phyloP scores from a whole-genome alignment of 1,139 yeast genomes.

The Taiozyma sp. region DNA sequence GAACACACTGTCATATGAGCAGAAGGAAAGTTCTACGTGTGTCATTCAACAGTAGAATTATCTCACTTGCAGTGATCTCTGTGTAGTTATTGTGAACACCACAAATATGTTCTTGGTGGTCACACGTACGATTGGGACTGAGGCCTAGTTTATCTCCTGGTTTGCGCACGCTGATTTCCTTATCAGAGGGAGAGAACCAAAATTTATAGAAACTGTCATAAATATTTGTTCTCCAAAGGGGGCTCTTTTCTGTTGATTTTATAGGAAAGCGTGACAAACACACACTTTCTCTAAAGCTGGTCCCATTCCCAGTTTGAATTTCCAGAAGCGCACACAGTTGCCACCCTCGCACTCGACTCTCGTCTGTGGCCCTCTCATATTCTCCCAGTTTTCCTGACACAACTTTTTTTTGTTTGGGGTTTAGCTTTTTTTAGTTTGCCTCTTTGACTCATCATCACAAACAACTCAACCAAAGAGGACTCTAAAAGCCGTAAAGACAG shows the following conservation, averaged over 20 bases:
- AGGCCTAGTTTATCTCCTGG: neutral
- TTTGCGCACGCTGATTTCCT: neutral
- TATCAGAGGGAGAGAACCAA: neutral
- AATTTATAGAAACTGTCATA: neutral
- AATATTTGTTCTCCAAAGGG: neutral
- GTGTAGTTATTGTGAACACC: neutral
- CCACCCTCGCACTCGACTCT: neutral
- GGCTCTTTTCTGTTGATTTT: neutral
- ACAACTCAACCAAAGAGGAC: neutral
- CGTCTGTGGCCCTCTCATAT: neutral
- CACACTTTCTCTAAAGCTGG: too few species aligned
- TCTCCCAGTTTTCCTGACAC: neutral
- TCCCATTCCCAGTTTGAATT: too few species aligned
- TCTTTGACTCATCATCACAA: neutral
- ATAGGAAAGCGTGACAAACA: neutral
- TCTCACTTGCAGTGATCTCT: neutral
- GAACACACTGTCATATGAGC: neutral
- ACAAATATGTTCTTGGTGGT: neutral
- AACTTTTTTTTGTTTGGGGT: neutral
- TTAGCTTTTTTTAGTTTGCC: neutral
- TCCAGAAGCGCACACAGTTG: neutral
- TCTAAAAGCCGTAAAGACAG: neutral
- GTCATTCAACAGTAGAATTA: neutral
- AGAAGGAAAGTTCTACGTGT: neutral
- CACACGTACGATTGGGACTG: neutral